These are phyloP conservation scores for Lactarius quietus DNA, from an alignment of 768 basidiomycete genomes.

Conservation along the genomic window DNA sequence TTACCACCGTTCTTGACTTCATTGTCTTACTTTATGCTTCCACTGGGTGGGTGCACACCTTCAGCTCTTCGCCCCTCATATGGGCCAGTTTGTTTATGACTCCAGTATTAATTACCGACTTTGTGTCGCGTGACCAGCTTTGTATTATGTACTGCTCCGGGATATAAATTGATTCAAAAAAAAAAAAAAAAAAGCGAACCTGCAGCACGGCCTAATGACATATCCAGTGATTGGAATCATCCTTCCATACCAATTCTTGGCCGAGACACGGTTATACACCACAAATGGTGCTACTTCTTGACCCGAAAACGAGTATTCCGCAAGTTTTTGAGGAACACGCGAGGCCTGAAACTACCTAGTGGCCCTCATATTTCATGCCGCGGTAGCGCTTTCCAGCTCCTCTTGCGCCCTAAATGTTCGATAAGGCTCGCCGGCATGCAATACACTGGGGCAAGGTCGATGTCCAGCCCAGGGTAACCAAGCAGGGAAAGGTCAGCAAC, in stretches of 20 bases:
- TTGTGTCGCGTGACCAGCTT: too few species aligned
- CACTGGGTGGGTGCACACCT: too few species aligned
- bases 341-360: neutral
- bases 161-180: too few species aligned
- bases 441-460: slow-evolving; percentile 92
- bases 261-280: neutral
- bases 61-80: too few species aligned
- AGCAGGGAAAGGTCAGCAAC: slow-evolving; percentile 81
- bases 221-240: neutral
- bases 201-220: neutral
- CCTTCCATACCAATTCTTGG: neutral
- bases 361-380: slow-evolving; percentile 32
- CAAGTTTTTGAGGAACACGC: neutral
- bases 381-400: slow-evolving; percentile 57
- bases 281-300: neutral
- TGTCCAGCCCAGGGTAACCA: slow-evolving; percentile 76
- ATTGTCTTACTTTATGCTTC: too few species aligned
- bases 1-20: too few species aligned
- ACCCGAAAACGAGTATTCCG: neutral
- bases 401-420: slow-evolving; percentile 63
- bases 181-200: neutral
- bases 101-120: too few species aligned
- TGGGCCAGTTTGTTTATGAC: too few species aligned
- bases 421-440: slow-evolving; percentile 89
- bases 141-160: too few species aligned